A percentile compares a stretch with the other conserved stretches of the same genome.
Conservation (phyloP, 345 rosid species). For the Euphorbia tirucalli region DNA sequence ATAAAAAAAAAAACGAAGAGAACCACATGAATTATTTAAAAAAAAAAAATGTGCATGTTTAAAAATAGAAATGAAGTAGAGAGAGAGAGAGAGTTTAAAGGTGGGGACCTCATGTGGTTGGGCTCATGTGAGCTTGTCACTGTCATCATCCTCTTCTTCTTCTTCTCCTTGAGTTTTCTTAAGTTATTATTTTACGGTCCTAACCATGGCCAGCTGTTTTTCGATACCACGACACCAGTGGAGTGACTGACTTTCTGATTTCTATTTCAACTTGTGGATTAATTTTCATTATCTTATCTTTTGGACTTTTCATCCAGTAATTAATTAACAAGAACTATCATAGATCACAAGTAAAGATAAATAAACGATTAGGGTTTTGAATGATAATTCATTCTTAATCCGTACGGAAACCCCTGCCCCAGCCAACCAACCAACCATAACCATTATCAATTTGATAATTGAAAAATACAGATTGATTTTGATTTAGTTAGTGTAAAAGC, state of each 20-base stretch:
- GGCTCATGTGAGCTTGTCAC: conserved; percentile 60
- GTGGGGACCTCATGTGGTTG: conserved; percentile 57
- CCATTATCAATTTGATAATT: not conserved
- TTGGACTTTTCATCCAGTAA: not conserved
- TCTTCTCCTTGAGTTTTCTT: not conserved
- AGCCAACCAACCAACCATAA: not conserved
- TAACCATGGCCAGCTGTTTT: conserved; percentile 35
- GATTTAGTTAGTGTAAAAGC: not conserved
- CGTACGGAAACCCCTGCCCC: conserved; percentile 13
- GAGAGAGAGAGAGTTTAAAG: conserved; percentile 5
- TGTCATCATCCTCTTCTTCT: conserved; percentile 21
- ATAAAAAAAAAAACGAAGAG: no score
- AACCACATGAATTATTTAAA: no score
- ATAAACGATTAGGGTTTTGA: conserved; percentile 8
- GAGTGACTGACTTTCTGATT: no score
- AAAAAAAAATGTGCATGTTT: no score
- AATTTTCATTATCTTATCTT: not conserved
- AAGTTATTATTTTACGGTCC: not conserved
- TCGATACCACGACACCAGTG: no score
- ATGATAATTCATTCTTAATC: not conserved
- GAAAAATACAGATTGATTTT: not conserved
- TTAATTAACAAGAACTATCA: no score
- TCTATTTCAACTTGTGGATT: conserved; percentile 1
- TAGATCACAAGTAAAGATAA: no score
- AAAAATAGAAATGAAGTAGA: not conserved